Percentiles rank a stretch among this genome's conserved stretches.
phyloP scores from a whole-genome alignment of 495 filamentous ascomycete species.

The Penicillium dipodomyicola region DNA sequence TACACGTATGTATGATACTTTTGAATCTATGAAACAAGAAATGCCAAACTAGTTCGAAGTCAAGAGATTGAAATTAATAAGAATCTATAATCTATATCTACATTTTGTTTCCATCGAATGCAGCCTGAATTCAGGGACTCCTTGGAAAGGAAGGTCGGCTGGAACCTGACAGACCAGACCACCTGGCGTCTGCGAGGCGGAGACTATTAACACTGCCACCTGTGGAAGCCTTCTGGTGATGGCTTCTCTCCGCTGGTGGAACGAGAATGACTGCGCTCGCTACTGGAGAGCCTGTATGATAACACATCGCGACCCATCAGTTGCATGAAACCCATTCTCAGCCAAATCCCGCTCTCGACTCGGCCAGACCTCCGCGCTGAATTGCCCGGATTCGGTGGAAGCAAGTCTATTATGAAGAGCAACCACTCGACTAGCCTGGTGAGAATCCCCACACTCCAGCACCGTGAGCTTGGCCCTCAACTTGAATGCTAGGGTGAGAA shows the following conservation, averaged over 20 bases:
- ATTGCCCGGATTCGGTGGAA: background rate
- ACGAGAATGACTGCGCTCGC: background rate
- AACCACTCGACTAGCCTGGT: slow-evolving; percentile 37
- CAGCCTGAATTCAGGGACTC: background rate
- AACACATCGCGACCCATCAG: slow-evolving; percentile 27
- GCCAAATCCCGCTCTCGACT: slow-evolving; percentile 15
- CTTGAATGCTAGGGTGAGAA: slow-evolving; percentile 26
- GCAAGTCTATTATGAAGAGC: slow-evolving; percentile 18
- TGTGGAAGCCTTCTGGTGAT: too few species aligned
- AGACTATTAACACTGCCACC: too few species aligned
- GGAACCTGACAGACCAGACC: too few species aligned
- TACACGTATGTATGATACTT: background rate
- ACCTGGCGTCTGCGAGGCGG: too few species aligned
- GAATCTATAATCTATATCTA: background rate
- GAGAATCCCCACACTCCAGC: slow-evolving; percentile 39
- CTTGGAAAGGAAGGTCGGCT: too few species aligned
- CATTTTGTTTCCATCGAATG: background rate
- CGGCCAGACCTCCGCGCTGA: slow-evolving; percentile 23
- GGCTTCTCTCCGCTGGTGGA: too few species aligned
- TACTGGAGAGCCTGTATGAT: slow-evolving; percentile 18
- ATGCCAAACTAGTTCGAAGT: background rate
- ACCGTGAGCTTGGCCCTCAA: slow-evolving; percentile 30
- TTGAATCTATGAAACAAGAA: background rate
- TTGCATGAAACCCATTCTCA: slow-evolving; percentile 23
- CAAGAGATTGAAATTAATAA: background rate